A percentile compares a stretch with the other conserved stretches of the same genome.
These are phyloP conservation scores for Lipomyces sp. DNA, from an alignment of 805 yeast genomes.

Conservation along the genomic window DNA sequence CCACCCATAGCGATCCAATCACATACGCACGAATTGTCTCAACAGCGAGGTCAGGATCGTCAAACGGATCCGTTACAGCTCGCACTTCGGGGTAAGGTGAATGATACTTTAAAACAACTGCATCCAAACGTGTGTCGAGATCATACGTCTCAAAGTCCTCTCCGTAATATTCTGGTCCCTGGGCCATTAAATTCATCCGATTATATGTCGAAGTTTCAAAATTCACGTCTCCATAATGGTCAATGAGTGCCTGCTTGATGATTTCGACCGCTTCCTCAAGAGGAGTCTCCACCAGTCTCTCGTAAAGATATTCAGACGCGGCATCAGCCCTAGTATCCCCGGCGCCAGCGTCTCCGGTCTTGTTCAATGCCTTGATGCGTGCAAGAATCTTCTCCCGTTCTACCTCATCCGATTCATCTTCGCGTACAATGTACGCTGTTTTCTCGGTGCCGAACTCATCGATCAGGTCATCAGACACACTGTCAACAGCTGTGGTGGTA, in stretches of 20 bases:
- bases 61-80: slow-evolving; percentile 59
- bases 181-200: slow-evolving; percentile 1
- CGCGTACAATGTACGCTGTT: too few species aligned
- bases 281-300: slow-evolving; percentile 1
- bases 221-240: slow-evolving; percentile 50
- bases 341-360: background rate
- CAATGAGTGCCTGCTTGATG: slow-evolving; percentile 40
- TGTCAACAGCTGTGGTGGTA: too few species aligned
- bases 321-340: too few species aligned
- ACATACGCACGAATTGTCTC: slow-evolving; percentile 34
- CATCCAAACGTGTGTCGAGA: slow-evolving; percentile 14
- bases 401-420: too few species aligned
- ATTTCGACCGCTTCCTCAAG: slow-evolving; percentile 43
- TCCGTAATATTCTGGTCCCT: slow-evolving; percentile 6
- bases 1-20: slow-evolving; percentile 51
- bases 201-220: slow-evolving; percentile 36
- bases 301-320: slow-evolving; percentile 3
- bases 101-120: slow-evolving; percentile 13
- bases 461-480: too few species aligned
- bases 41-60: slow-evolving; percentile 40
- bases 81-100: slow-evolving; percentile 63
- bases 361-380: background rate
- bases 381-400: too few species aligned
- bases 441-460: too few species aligned
- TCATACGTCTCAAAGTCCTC: slow-evolving; percentile 4